phyloP scores from a whole-genome alignment of 2,329 filamentous ascomycete genomes.

The Cordyceps militaris region DNA sequence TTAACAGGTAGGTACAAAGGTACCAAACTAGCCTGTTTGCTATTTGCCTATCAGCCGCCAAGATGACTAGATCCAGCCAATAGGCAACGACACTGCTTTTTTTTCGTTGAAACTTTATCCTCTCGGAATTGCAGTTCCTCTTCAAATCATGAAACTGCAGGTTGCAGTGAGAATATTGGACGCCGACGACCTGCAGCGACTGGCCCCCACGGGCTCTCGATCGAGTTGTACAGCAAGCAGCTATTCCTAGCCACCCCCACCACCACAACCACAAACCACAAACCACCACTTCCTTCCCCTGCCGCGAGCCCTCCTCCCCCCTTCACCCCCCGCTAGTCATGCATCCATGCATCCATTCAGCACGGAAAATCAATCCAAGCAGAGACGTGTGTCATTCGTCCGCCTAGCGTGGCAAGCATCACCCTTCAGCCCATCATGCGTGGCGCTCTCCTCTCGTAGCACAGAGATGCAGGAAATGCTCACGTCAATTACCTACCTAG shows the following conservation, averaged over 20 bases:
- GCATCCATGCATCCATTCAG: background rate
- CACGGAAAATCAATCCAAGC: background rate
- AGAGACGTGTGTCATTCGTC: background rate
- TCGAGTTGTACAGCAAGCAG: background rate
- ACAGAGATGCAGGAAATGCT: background rate
- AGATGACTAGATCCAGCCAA: background rate
- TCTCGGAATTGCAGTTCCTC: too few relatives aligned
- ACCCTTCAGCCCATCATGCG: background rate
- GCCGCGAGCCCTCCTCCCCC: background rate
- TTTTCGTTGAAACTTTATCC: too few relatives aligned
- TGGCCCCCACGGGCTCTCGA: background rate
- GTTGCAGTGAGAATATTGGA: too few relatives aligned
- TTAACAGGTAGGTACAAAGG: too few relatives aligned
- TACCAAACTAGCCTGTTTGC: background rate
- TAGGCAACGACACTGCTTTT: too few relatives aligned
- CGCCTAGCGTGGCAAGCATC: background rate
- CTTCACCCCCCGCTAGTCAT: background rate
- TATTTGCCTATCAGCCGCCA: background rate
- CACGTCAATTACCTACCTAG: too few relatives aligned
- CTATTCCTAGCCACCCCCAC: too few relatives aligned
- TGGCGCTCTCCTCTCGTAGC: background rate
- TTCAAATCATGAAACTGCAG: too few relatives aligned
- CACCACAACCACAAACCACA: too few relatives aligned
- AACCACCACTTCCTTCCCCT: background rate
- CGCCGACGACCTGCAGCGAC: too few relatives aligned